These are phyloP conservation scores for Chaetomium globosum DNA, from an alignment of 2,329 filamentous ascomycete species.

Conservation along the genomic window DNA sequence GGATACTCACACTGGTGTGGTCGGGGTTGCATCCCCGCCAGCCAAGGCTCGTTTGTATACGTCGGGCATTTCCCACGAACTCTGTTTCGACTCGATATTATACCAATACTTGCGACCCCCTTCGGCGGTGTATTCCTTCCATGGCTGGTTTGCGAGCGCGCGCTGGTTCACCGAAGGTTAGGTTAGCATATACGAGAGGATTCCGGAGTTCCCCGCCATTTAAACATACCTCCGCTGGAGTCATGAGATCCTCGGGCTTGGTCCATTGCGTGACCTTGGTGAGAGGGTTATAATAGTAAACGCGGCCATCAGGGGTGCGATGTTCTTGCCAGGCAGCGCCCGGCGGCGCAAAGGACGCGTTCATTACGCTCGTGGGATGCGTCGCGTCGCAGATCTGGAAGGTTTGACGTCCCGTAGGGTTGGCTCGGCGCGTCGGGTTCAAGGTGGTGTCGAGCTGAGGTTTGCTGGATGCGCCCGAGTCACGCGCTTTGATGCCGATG, in stretches of 20 bases:
- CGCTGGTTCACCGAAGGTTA: conserved; percentile 55
- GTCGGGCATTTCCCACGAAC: conserved; percentile 92
- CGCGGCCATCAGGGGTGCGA: conserved; percentile 75
- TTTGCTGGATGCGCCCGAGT: conserved; percentile 4
- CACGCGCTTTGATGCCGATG: conserved; percentile 7
- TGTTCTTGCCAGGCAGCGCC: conserved; percentile 74
- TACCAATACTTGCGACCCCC: conserved; percentile 94
- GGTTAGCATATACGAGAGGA: conserved; percentile 27
- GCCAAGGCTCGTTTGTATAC: conserved; percentile 75
- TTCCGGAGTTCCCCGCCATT: neutral
- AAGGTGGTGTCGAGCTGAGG: neutral
- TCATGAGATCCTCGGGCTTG: conserved; percentile 90
- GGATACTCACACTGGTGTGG: conserved; percentile 48
- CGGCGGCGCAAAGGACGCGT: conserved; percentile 44
- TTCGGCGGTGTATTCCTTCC: conserved; percentile 88
- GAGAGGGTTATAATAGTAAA: conserved; percentile 86
- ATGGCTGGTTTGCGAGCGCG: conserved; percentile 78
- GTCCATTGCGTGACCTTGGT: conserved; percentile 93
- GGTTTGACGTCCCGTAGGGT: neutral
- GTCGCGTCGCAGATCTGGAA: neutral
- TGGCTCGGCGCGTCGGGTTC: neutral
- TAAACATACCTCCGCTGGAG: conserved; percentile 69
- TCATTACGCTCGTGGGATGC: conserved; percentile 60
- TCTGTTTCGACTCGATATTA: conserved; percentile 87
- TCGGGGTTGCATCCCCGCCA: conserved; percentile 55